Percentiles rank a stretch among this genome's conserved stretches.
Evolutionary conservation across 2,329 filamentous ascomycete genomes (phyloP).

Genomic region (Dactylellina parvicollis): DNA sequence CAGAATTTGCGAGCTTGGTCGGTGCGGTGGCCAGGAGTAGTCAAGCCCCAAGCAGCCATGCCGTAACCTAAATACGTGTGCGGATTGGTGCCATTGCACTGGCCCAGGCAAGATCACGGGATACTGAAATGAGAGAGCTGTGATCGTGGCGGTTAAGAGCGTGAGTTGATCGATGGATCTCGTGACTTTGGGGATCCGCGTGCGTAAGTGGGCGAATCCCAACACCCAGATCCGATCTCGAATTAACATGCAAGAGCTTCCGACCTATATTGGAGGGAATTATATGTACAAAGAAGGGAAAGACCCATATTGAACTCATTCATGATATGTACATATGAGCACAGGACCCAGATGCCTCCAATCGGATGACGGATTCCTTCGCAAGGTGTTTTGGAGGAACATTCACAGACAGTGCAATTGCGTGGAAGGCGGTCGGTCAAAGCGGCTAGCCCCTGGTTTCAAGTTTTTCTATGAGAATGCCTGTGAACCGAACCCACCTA

Average conservation of each 20-base stretch:
- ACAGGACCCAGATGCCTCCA: constrained; percentile 21
- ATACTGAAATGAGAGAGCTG: constrained; percentile 8
- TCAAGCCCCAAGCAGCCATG: too few species aligned
- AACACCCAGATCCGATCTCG: constrained; percentile 12
- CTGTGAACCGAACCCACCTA: too few species aligned
- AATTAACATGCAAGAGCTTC: constrained; percentile 19
- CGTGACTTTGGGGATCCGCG: constrained; percentile 1
- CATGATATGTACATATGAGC: background rate
- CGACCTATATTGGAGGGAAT: constrained; percentile 8
- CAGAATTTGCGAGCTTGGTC: too few species aligned
- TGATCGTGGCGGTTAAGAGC: constrained; percentile 1
- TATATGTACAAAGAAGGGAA: constrained; percentile 1
- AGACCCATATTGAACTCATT: too few species aligned
- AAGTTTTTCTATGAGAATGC: background rate
- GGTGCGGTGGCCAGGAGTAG: too few species aligned
- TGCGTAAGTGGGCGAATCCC: constrained; percentile 9
- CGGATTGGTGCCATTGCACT: background rate
- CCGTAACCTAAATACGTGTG: too few species aligned
- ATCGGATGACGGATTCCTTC: constrained; percentile 26
- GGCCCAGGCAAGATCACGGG: constrained; percentile 6
- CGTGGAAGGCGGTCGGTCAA: constrained; percentile 13
- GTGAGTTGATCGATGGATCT: constrained; percentile 19
- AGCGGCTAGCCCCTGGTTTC: constrained; percentile 34
- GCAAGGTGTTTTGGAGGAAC: constrained; percentile 5
- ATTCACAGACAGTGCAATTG: background rate